These are phyloP conservation scores for Sarocladiaceae sp. DNA, from an alignment of 2,329 filamentous ascomycete genomes.

Conservation along the genomic window DNA sequence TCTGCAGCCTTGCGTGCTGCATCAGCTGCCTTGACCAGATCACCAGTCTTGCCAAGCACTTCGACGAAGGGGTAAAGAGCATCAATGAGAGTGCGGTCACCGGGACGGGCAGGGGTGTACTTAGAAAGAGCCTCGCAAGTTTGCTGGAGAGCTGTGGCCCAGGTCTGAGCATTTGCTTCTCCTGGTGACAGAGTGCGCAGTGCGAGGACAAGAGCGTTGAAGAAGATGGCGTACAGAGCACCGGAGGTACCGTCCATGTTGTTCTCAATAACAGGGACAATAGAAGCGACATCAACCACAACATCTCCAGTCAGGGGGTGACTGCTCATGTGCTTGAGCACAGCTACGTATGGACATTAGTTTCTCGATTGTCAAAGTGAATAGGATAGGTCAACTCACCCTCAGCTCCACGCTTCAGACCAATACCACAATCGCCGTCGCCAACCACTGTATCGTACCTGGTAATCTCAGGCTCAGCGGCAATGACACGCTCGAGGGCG, in stretches of 20 bases:
- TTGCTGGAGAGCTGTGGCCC: constrained; percentile 64
- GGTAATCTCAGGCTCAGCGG: constrained; percentile 67
- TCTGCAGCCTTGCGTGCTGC: constrained; percentile 74
- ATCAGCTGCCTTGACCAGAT: constrained; percentile 68
- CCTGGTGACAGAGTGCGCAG: constrained; percentile 39
- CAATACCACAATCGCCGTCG: constrained; percentile 86
- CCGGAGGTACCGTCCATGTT: constrained; percentile 61
- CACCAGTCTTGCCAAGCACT: constrained; percentile 58
- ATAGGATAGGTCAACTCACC: constrained; percentile 31
- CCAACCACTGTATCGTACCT: constrained; percentile 78
- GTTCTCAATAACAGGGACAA: constrained; percentile 51
- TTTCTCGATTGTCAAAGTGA: background rate
- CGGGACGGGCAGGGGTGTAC: constrained; percentile 86
- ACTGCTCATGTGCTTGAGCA: constrained; percentile 45
- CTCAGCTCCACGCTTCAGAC: constrained; percentile 83
- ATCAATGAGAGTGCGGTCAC: constrained; percentile 88
- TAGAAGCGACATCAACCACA: constrained; percentile 46
- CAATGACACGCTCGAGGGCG: constrained; percentile 59
- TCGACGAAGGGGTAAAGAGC: constrained; percentile 85
- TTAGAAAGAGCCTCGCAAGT: constrained; percentile 67
- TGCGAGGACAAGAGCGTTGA: constrained; percentile 75
- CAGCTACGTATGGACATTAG: constrained; percentile 33
- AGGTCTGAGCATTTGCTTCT: constrained; percentile 34
- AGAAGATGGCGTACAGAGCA: constrained; percentile 72
- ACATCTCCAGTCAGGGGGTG: constrained; percentile 45